These are phyloP conservation scores for Mycena latifolia DNA, from an alignment of 768 basidiomycete species.

Conservation along the genomic window DNA sequence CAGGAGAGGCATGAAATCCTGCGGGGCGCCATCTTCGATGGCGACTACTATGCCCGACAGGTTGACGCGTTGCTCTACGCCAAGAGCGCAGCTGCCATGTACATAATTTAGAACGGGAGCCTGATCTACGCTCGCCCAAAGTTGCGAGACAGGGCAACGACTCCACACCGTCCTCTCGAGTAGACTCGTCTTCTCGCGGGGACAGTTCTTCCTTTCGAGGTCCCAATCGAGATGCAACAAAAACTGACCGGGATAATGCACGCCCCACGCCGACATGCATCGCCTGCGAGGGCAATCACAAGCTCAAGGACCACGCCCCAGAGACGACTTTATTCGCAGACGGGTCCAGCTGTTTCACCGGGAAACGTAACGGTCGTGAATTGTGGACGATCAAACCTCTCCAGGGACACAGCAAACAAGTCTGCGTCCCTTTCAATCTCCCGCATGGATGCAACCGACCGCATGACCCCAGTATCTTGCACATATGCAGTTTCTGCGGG, in stretches of 20 bases:
- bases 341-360: slow-evolving; percentile 28
- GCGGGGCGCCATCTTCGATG: slow-evolving; percentile 5
- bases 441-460: slow-evolving; percentile 13
- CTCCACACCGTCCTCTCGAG: slow-evolving; percentile 10
- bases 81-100: too few species aligned
- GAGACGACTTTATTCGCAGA: slow-evolving; percentile 5
- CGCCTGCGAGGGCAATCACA: slow-evolving; percentile 39
- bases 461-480: slow-evolving; percentile 30
- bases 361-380: not conserved
- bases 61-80: slow-evolving; percentile 8
- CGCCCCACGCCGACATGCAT: slow-evolving; percentile 30
- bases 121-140: not conserved
- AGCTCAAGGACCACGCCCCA: slow-evolving; percentile 29
- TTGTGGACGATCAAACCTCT: slow-evolving; percentile 28
- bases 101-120: slow-evolving; percentile 8
- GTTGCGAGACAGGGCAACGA: not conserved
- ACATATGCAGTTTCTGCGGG: slow-evolving; percentile 50
- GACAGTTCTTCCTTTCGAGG: not conserved
- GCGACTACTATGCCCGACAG: slow-evolving; percentile 7
- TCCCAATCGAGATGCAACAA: not conserved
- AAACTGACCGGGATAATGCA: too few species aligned
- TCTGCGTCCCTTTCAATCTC: slow-evolving; percentile 43
- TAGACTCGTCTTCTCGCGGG: not conserved
- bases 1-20: slow-evolving; percentile 23
- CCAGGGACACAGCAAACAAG: slow-evolving; percentile 15